These are phyloP conservation scores for Halophytophthora polymorphica DNA, from an alignment of 352 stramenopile species.

Conservation along the genomic window DNA sequence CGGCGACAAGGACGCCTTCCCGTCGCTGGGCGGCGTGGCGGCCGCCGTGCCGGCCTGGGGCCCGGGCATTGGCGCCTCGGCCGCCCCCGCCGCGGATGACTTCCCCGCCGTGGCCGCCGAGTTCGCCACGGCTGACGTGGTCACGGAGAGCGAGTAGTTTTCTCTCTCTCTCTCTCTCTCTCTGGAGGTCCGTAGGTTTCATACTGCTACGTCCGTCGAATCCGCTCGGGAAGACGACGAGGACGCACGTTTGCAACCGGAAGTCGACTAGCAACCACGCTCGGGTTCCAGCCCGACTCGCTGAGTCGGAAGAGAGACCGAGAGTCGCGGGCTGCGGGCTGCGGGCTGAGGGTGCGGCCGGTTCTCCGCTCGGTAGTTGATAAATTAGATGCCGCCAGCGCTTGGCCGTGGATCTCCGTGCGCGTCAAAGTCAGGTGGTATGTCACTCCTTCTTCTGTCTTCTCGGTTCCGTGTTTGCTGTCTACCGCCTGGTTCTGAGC, in stretches of 20 bases:
- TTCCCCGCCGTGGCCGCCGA: conserved; percentile 32
- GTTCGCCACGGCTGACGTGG: conserved; percentile 39
- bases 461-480: too few species aligned
- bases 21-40: conserved; percentile 59
- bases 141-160: conserved; percentile 39
- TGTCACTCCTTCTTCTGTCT: neutral
- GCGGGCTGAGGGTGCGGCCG: neutral
- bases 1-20: conserved; percentile 74
- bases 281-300: too few species aligned
- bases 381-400: conserved; percentile 28
- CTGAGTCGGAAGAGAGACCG: too few species aligned
- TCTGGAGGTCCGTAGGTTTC: too few species aligned
- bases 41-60: conserved; percentile 51
- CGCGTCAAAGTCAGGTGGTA: neutral
- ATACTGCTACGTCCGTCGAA: too few species aligned
- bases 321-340: neutral
- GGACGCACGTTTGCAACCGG: too few species aligned
- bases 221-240: too few species aligned
- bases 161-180: neutral
- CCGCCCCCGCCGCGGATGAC: conserved; percentile 29
- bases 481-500: too few species aligned
- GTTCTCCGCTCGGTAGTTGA: conserved; percentile 21
- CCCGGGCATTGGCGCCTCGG: conserved; percentile 45
- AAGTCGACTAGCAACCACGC: too few species aligned
- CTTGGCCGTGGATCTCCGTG: neutral